Base-by-base conservation (phyloP, 2,329 filamentous ascomycete species). In the Phoma sp. region DNA sequence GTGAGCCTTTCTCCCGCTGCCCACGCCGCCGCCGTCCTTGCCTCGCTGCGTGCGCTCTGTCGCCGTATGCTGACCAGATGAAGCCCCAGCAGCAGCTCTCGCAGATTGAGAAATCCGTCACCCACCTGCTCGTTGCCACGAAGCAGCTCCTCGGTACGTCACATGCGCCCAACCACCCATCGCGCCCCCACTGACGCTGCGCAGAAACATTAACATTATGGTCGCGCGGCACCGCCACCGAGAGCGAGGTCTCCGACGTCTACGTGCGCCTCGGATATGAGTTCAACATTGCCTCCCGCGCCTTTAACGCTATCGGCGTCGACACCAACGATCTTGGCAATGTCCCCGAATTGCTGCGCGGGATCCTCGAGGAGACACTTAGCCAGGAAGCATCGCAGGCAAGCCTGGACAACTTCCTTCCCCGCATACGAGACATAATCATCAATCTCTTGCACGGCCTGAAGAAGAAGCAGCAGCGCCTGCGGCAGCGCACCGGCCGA, bases 251-350 rank as follows among this genome's bases (percentile, higher is more conserved):
- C 55, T 98, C 95, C 10, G 95, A 99, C 74, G 95, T 99, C 66
- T 99, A 99, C 73, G 95, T 99, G 57, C 89, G 95, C 57, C 80
- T 99, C 58, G 95, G 95, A 41, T 99, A 99, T 77, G 95, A 99
- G 77, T 99, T 99, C 83, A 99, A 99, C 77, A 95, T 99, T 80
- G 95, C 95, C 25, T 98, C 93, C 75, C 89, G 95, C 51, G 93
- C 95, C 58, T 99, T 99, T 77, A 91, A 91, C 68, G 91, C 93
- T 54, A 99, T 99, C 69, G 95, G 96, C 58, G 95, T 99, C 59
- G 95, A 99, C 69, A 97, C 93, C 1, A 86, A 87, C 24, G 95
- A 99, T 74, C 82, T 99, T 10, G 95, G 95, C 52, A 96, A 96
- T 65, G 95, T 99, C 2, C 95, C 95, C 5, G 95, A 99, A 73